Percentiles rank a stretch among this genome's conserved stretches.
These are phyloP conservation scores for Cordyceps militaris DNA, from an alignment of 2,329 filamentous ascomycete genomes.

Conservation along the genomic window DNA sequence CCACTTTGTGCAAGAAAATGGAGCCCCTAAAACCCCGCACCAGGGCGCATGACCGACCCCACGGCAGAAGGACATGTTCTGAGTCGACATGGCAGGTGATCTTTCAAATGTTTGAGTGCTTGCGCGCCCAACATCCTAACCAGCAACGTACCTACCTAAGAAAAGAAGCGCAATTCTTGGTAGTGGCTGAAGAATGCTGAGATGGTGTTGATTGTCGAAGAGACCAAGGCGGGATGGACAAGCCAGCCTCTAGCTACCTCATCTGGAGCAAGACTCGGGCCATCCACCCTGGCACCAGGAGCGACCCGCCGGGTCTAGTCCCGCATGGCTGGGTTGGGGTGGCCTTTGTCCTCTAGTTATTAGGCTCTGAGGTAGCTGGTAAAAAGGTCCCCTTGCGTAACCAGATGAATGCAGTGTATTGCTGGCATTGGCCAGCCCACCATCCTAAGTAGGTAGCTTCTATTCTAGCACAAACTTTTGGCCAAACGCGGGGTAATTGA, in stretches of 20 bases:
- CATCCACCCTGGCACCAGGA: neutral
- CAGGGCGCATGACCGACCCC: conserved; percentile 11
- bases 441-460: neutral
- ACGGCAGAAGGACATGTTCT: neutral
- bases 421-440: conserved; percentile 2
- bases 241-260: neutral
- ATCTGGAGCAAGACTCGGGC: neutral
- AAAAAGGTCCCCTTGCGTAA: neutral
- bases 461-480: neutral
- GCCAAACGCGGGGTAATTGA: conserved; percentile 13
- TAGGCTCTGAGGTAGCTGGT: too few species aligned
- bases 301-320: neutral
- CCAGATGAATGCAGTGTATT: conserved; percentile 10
- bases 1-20: neutral
- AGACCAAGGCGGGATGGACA: neutral
- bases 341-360: conserved; percentile 1
- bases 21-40: conserved; percentile 11
- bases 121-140: neutral
- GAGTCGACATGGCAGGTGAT: neutral
- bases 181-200: neutral
- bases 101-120: too few species aligned
- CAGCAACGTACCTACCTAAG: neutral
- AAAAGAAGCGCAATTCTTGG: neutral
- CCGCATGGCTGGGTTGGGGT: conserved; percentile 1
- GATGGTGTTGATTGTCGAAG: neutral